A percentile compares a stretch with the other conserved stretches of the same genome.
phyloP scores from a whole-genome alignment of 2,329 filamentous ascomycete genomes.

The Fusarium sulawesiense region DNA sequence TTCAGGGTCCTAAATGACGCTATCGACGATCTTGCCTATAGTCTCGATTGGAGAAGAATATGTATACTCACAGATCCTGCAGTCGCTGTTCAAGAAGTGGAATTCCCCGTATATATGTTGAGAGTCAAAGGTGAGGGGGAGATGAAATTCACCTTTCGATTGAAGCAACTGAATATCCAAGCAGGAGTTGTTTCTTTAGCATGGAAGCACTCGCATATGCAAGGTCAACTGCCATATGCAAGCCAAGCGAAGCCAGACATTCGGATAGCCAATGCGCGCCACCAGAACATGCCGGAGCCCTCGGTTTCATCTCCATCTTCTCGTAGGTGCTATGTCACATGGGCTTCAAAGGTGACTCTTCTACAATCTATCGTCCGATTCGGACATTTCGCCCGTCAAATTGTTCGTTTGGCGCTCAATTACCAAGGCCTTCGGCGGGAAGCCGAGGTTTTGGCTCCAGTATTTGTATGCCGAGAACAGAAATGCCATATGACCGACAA shows the following conservation, averaged over 20 bases:
- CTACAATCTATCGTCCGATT: not conserved
- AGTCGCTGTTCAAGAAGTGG: not conserved
- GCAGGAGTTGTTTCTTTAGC: not conserved
- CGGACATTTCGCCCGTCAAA: constrained; percentile 14
- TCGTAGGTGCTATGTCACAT: constrained; percentile 5
- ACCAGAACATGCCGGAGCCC: not conserved
- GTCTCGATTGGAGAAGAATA: constrained; percentile 15
- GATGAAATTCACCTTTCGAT: not conserved
- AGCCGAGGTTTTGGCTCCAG: constrained; percentile 26
- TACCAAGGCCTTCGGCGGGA: constrained; percentile 18
- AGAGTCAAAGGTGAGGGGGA: not conserved
- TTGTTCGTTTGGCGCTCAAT: not conserved
- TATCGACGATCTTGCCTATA: constrained; percentile 31
- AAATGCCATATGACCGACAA: constrained; percentile 26
- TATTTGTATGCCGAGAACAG: constrained; percentile 6
- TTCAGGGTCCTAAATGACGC: constrained; percentile 27
- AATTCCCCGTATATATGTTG: not conserved
- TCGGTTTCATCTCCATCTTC: not conserved
- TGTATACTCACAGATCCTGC: constrained; percentile 23
- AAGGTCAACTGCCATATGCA: not conserved
- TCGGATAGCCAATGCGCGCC: not conserved
- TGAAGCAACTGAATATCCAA: not conserved
- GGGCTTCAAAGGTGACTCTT: constrained; percentile 1
- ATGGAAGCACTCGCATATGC: not conserved
- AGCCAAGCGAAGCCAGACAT: not conserved